Evolutionary conservation across 2,329 filamentous ascomycete species (phyloP).

Genomic region (Fonsecaea pedrosoi): DNA sequence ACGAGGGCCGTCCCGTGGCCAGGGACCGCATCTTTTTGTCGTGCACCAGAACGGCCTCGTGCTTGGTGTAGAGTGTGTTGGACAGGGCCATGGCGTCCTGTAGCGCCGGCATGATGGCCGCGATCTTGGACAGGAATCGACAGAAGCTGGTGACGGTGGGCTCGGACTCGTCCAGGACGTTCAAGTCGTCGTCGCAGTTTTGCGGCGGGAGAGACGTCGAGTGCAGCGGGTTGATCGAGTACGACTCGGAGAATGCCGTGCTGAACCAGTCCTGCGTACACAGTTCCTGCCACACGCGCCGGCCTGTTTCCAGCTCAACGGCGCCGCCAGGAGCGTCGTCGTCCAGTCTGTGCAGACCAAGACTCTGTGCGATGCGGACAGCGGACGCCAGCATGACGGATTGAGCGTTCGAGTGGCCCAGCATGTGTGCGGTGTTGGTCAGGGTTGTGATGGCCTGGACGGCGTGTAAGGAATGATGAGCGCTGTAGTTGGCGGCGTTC

Average conservation of each 20-base stretch:
- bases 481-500: constrained; percentile 54
- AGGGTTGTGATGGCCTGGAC: constrained; percentile 57
- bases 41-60: constrained; percentile 50
- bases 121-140: constrained; percentile 50
- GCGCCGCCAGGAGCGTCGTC: constrained; percentile 36
- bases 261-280: constrained; percentile 54
- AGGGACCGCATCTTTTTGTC: constrained; percentile 49
- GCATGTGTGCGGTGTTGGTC: constrained; percentile 57
- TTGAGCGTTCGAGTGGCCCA: constrained; percentile 58
- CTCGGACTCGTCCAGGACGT: constrained; percentile 27
- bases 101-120: constrained; percentile 47
- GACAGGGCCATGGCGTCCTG: constrained; percentile 48
- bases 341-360: constrained; percentile 54
- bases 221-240: constrained; percentile 47
- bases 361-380: constrained; percentile 55
- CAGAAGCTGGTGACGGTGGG: constrained; percentile 47
- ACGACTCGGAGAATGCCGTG: constrained; percentile 50
- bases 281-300: constrained; percentile 50
- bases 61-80: constrained; percentile 49
- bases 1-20: constrained; percentile 45
- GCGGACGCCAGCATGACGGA: constrained; percentile 54
- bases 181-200: constrained; percentile 48
- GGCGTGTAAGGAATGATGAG: constrained; percentile 50
- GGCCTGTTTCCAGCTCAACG: constrained; percentile 46
- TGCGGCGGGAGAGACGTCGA: constrained; percentile 46